phyloP scores from a whole-genome alignment of 2,329 filamentous ascomycete species.

The Apiospora marii region DNA sequence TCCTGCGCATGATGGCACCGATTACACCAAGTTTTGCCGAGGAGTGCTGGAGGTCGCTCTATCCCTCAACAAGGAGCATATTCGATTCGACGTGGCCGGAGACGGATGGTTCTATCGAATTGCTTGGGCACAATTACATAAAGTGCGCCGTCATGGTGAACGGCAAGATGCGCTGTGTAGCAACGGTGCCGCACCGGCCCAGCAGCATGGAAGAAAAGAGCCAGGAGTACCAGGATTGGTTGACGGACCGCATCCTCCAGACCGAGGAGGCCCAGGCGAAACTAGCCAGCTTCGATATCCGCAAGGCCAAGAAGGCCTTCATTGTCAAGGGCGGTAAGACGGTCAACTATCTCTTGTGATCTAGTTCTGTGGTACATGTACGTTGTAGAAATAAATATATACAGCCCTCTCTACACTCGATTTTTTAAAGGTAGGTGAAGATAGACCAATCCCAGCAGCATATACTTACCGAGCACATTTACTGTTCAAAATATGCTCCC shows the following conservation, averaged over 20 bases:
- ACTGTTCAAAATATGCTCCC: background rate
- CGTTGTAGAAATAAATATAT: background rate
- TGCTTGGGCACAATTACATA: constrained; percentile 59
- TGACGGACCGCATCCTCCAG: constrained; percentile 66
- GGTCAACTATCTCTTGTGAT: constrained; percentile 74
- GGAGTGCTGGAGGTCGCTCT: constrained; percentile 76
- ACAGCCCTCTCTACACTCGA: background rate
- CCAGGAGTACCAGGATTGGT: constrained; percentile 60
- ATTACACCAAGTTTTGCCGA: constrained; percentile 83
- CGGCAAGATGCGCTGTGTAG: constrained; percentile 75
- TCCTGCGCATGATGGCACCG: constrained; percentile 79
- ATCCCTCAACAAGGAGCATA: constrained; percentile 48
- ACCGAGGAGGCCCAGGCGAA: constrained; percentile 67
- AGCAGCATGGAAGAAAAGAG: constrained; percentile 45
- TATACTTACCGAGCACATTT: background rate
- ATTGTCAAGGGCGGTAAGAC: constrained; percentile 66
- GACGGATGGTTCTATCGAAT: constrained; percentile 57
- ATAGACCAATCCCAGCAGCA: background rate
- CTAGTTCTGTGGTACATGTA: background rate
- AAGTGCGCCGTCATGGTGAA: constrained; percentile 78
- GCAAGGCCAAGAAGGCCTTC: constrained; percentile 41
- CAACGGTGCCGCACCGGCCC: constrained; percentile 66
- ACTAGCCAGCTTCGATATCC: constrained; percentile 56
- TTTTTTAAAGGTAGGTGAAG: background rate
- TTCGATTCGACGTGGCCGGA: constrained; percentile 65